These are phyloP conservation scores for Chlamydomonas urium DNA, from an alignment of 139 green algal genomes.

Conservation along the genomic window DNA sequence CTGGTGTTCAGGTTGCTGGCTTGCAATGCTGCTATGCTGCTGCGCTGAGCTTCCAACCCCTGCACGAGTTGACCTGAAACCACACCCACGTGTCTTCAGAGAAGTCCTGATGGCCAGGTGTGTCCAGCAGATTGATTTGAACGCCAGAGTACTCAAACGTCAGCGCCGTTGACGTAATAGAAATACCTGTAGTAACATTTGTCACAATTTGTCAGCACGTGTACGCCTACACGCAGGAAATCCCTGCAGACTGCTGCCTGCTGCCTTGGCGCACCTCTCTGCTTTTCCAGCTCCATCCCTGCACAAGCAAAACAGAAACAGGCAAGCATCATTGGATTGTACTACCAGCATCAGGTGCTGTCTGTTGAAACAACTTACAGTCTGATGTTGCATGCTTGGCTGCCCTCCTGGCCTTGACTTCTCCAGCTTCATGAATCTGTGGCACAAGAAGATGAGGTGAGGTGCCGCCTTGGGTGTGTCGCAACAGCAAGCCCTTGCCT, in stretches of 20 bases:
- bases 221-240: neutral
- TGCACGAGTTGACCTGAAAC: too few relatives aligned
- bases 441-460: too few relatives aligned
- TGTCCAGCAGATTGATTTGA: slow-evolving; percentile 73
- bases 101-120: slow-evolving; percentile 56
- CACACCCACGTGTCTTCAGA: slow-evolving; percentile 14
- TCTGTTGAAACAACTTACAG: too few relatives aligned
- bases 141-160: slow-evolving; percentile 52
- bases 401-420: slow-evolving; percentile 43
- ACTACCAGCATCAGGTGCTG: neutral
- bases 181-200: slow-evolving; percentile 41
- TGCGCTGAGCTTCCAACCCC: too few relatives aligned
- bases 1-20: too few relatives aligned
- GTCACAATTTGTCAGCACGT: neutral
- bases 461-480: too few relatives aligned
- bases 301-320: too few relatives aligned
- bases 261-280: slow-evolving; percentile 43
- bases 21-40: too few relatives aligned
- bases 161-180: slow-evolving; percentile 72
- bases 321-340: neutral
- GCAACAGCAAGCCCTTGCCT: too few relatives aligned
- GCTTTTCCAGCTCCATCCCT: slow-evolving; percentile 81
- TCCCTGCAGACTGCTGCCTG: neutral
- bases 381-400: slow-evolving; percentile 25
- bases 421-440: slow-evolving; percentile 75